Conservation (phyloP, 176 grass and related monocot species). For the Themeda triandra region DNA sequence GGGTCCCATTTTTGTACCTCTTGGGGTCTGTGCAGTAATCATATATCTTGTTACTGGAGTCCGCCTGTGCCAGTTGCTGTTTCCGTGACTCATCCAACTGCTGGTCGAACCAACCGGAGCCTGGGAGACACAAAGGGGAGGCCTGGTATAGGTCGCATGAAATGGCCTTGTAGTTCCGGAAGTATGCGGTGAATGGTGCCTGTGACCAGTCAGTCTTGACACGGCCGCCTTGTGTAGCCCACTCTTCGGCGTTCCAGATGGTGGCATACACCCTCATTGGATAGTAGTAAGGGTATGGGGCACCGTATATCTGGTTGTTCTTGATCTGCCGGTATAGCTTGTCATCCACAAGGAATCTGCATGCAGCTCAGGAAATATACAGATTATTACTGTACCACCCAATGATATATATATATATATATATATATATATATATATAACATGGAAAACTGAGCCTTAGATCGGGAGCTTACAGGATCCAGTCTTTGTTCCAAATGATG, state of each 20-base stretch:
- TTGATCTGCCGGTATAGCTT: slow-evolving; percentile 56
- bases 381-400: no score
- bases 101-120: slow-evolving; percentile 34
- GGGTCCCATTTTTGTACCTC: slow-evolving; percentile 30
- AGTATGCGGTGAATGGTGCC: slow-evolving; percentile 57
- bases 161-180: slow-evolving; percentile 53
- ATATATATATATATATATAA: no score
- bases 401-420: no score
- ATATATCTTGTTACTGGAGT: slow-evolving; percentile 50
- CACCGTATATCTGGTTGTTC: slow-evolving; percentile 32
- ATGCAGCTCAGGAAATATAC: slow-evolving; percentile 34
- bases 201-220: slow-evolving; percentile 65
- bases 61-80: slow-evolving; percentile 40
- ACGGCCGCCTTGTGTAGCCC: slow-evolving; percentile 62
- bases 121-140: slow-evolving; percentile 12
- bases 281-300: slow-evolving; percentile 43
- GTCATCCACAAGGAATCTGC: slow-evolving; percentile 68
- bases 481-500: slow-evolving; percentile 52
- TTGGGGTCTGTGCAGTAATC: slow-evolving; percentile 59
- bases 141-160: slow-evolving; percentile 5
- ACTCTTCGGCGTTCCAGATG: slow-evolving; percentile 64
- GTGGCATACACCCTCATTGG: slow-evolving; percentile 59
- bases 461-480: slow-evolving; percentile 48
- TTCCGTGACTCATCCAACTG: slow-evolving; percentile 14
- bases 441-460: background rate